Percentiles rank a stretch among this genome's conserved stretches.
Evolutionary conservation across 73 alveolate genomes (phyloP).

Genomic region (Symbiodinium natans): DNA sequence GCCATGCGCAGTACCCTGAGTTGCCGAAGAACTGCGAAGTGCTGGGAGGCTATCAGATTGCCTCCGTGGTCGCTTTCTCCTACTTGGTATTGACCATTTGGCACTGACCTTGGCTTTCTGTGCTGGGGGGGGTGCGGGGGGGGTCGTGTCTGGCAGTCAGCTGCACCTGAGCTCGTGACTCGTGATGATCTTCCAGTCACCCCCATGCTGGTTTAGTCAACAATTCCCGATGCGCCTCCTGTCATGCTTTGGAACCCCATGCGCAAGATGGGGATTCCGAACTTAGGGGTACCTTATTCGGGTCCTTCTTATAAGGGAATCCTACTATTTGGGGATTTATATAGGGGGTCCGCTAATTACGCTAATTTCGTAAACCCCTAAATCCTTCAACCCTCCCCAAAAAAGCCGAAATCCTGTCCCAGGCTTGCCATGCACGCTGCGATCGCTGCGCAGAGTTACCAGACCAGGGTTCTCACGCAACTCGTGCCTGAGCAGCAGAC

Average conservation of each 20-base stretch:
- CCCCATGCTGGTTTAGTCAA: no score
- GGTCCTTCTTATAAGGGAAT: no score
- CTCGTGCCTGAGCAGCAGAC: background rate
- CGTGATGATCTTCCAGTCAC: background rate
- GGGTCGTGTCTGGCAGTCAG: background rate
- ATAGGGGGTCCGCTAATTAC: no score
- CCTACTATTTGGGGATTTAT: no score
- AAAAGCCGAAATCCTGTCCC: no score
- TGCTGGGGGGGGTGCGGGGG: background rate
- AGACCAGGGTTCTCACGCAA: constrained; percentile 65
- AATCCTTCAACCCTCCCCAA: no score
- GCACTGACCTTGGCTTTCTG: background rate
- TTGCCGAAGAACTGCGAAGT: background rate
- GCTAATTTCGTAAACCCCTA: no score
- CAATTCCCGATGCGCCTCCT: no score
- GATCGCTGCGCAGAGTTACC: constrained; percentile 80
- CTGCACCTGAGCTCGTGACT: background rate
- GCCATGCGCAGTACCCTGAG: background rate
- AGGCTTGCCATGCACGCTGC: constrained; percentile 92
- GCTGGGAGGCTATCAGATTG: constrained; percentile 37
- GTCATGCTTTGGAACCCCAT: no score
- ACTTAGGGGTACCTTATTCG: no score
- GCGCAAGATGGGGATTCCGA: no score
- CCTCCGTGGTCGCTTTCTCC: constrained; percentile 77
- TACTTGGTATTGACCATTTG: constrained; percentile 78